These are phyloP conservation scores for Alternaria conjuncta DNA, from an alignment of 2,329 filamentous ascomycete genomes.

Conservation along the genomic window DNA sequence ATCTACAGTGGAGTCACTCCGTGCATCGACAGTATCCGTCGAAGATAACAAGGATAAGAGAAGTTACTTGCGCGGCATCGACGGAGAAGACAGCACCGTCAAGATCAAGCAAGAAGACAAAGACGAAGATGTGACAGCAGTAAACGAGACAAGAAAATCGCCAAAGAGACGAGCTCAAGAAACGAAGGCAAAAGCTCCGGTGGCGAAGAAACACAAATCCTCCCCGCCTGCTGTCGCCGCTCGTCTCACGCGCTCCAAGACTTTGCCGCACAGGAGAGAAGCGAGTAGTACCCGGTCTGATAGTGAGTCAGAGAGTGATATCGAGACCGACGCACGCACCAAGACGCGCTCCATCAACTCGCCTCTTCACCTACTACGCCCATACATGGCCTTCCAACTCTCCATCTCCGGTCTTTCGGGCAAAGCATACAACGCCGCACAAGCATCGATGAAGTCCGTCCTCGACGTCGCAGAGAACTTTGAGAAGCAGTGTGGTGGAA, in stretches of 20 bases:
- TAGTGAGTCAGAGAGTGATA: background rate
- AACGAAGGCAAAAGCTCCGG: background rate
- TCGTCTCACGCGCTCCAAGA: background rate
- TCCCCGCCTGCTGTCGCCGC: background rate
- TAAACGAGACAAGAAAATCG: background rate
- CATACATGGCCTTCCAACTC: conserved; percentile 8
- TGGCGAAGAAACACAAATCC: background rate
- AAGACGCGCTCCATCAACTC: background rate
- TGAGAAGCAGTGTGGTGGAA: background rate
- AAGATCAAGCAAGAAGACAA: background rate
- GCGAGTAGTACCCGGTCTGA: background rate
- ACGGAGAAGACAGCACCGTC: background rate
- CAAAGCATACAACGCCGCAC: background rate
- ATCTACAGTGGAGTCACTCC: background rate
- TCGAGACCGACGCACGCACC: background rate
- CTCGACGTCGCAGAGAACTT: background rate
- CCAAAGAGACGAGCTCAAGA: background rate
- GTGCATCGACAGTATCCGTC: background rate
- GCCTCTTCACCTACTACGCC: background rate
- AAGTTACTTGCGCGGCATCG: background rate
- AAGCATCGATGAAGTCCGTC: background rate
- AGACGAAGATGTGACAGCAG: background rate
- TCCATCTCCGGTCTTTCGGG: background rate
- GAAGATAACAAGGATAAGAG: background rate
- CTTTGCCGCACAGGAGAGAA: background rate